Conservation (phyloP, 305 asterid species). For the Solanum hybrid region DNA sequence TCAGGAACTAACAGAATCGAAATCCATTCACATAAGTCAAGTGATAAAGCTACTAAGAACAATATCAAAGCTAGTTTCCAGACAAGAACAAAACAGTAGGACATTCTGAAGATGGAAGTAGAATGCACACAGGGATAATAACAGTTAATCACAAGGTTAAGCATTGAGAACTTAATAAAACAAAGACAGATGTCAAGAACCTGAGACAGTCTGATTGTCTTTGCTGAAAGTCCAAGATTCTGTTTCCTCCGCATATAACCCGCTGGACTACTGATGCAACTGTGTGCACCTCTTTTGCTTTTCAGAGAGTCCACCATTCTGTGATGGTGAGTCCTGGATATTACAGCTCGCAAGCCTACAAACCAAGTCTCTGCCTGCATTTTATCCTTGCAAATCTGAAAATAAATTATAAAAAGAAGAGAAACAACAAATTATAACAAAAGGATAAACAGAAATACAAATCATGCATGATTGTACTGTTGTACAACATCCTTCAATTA, state of each 20-base stretch:
- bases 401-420: neutral
- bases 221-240: conserved; percentile 25
- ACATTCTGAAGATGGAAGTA: neutral
- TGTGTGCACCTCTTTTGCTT: conserved; percentile 31
- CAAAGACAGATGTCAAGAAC: conserved; percentile 3
- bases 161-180: neutral
- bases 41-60: neutral
- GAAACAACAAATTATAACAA: neutral
- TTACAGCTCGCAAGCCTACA: conserved; percentile 31
- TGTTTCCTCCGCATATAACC: conserved; percentile 41
- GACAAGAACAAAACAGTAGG: neutral
- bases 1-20: neutral
- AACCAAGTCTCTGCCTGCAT: conserved; percentile 43
- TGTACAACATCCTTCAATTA: neutral
- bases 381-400: conserved; percentile 43
- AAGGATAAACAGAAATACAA: neutral
- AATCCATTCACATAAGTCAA: neutral
- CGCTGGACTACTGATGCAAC: conserved; percentile 43
- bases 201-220: conserved; percentile 21
- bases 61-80: neutral
- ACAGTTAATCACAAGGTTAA: neutral
- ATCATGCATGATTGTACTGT: neutral
- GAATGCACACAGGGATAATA: neutral
- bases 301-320: conserved; percentile 13
- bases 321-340: conserved; percentile 26